Conservation (phyloP, 768 basidiomycete genomes). For the Fomitopsis pulvina region DNA sequence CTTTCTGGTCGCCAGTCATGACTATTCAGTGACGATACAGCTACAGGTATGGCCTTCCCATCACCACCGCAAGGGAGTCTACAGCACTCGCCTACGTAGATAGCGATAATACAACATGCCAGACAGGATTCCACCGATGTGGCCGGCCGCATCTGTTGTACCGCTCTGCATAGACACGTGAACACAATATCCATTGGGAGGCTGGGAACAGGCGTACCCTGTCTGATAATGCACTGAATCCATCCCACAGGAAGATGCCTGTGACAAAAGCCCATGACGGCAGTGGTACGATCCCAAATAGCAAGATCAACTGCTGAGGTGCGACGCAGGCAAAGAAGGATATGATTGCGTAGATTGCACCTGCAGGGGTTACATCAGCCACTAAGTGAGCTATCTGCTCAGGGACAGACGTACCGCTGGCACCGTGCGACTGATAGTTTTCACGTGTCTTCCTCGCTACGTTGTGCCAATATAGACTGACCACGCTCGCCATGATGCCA, state of each 20-base stretch:
- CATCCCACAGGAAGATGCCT: conserved; percentile 60
- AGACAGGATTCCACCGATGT: conserved; percentile 60
- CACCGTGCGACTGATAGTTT: conserved; percentile 45
- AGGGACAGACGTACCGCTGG: conserved; percentile 51
- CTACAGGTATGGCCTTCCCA: no score
- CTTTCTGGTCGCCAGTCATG: no score
- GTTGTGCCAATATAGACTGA: conserved; percentile 42
- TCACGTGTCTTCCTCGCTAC: conserved; percentile 11
- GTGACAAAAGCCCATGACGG: conserved; percentile 73
- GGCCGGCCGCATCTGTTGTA: conserved; percentile 54
- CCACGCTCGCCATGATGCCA: conserved; percentile 49
- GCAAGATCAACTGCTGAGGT: conserved; percentile 55
- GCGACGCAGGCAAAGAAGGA: conserved; percentile 67
- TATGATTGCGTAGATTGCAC: conserved; percentile 65
- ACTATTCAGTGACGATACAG: no score
- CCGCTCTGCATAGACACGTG: conserved; percentile 33
- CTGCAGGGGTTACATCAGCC: conserved; percentile 27
- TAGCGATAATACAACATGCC: conserved; percentile 47
- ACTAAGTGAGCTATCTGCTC: background rate
- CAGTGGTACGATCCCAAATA: conserved; percentile 74
- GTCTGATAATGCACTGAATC: conserved; percentile 31
- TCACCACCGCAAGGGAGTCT: no score
- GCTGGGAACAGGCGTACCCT: conserved; percentile 19
- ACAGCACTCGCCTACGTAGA: background rate
- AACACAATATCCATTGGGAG: background rate